phyloP scores from a whole-genome alignment of 176 grass and related monocot genomes.

The Bothriochloa decipiens region DNA sequence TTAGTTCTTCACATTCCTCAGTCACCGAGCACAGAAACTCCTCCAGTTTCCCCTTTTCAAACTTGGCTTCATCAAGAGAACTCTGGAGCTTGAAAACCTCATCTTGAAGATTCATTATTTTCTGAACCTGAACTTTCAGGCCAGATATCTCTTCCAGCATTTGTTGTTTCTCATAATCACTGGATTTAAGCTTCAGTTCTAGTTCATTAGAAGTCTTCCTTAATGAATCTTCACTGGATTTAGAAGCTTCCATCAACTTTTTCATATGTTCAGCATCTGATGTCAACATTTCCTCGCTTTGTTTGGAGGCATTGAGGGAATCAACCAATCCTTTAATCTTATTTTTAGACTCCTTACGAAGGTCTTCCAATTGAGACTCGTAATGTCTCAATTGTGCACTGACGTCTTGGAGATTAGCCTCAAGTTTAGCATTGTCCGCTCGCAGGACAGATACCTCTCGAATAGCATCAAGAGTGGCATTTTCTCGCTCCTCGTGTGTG shows the following conservation, averaged over 20 bases:
- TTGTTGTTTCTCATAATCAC: constrained; percentile 84
- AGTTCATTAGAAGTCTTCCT: constrained; percentile 69
- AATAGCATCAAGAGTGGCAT: constrained; percentile 63
- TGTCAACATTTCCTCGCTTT: constrained; percentile 97
- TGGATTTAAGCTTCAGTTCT: constrained; percentile 86
- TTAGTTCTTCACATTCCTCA: constrained; percentile 81
- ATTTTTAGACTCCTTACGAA: constrained; percentile 84
- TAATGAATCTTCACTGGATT: constrained; percentile 69
- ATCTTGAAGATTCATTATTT: constrained; percentile 77
- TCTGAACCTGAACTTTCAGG: constrained; percentile 86
- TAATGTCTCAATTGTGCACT: constrained; percentile 67
- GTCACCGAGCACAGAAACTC: constrained; percentile 52
- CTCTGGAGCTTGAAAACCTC: constrained; percentile 69
- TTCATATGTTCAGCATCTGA: constrained; percentile 90
- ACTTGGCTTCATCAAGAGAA: constrained; percentile 76
- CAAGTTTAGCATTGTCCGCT: constrained; percentile 82
- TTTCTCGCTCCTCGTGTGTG: constrained; percentile 82
- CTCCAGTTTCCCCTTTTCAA: constrained; percentile 81
- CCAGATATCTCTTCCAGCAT: constrained; percentile 81
- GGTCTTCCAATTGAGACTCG: constrained; percentile 72
- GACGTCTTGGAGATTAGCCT: constrained; percentile 72
- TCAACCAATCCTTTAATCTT: constrained; percentile 95
- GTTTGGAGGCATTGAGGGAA: constrained; percentile 90
- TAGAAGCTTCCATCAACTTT: constrained; percentile 72
- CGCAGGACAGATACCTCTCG: constrained; percentile 72